phyloP scores from a whole-genome alignment of 2,329 filamentous ascomycete species.

The Neurospora sp. region DNA sequence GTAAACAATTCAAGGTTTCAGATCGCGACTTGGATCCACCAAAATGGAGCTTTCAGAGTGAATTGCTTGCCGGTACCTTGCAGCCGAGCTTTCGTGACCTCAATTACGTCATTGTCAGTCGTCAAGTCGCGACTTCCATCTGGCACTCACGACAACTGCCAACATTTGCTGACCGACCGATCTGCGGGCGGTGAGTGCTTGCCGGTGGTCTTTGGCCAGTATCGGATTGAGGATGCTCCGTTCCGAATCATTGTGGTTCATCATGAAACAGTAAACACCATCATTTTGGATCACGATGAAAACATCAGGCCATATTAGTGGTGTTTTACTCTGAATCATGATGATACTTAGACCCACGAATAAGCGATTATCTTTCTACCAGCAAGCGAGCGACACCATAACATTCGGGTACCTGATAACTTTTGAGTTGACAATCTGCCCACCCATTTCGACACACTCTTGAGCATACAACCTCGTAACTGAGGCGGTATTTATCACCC shows the following conservation, averaged over 20 bases:
- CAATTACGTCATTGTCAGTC: not conserved
- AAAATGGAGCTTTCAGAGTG: not conserved
- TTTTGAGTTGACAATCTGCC: not conserved
- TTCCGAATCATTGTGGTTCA: not conserved
- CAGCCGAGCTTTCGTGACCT: not conserved
- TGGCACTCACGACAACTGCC: not conserved
- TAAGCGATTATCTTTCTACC: not conserved
- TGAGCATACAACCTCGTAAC: not conserved
- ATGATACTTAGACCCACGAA: too few relatives aligned
- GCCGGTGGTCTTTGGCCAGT: not conserved
- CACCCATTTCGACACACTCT: not conserved
- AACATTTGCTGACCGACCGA: not conserved
- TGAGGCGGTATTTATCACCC: not conserved
- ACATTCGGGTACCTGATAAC: not conserved
- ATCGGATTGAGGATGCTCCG: not conserved
- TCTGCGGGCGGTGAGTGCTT: not conserved
- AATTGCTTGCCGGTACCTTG: not conserved
- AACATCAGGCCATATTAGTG: too few relatives aligned
- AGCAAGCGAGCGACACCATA: not conserved
- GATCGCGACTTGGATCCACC: not conserved
- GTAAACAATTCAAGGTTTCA: not conserved
- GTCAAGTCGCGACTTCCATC: not conserved
- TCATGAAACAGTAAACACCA: too few relatives aligned
- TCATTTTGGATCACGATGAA: too few relatives aligned
- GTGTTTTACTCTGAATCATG: too few relatives aligned